A percentile compares a stretch with the other conserved stretches of the same genome.
Evolutionary conservation across 2,329 filamentous ascomycete genomes (phyloP).

Genomic region (Xylariaceae sp.): DNA sequence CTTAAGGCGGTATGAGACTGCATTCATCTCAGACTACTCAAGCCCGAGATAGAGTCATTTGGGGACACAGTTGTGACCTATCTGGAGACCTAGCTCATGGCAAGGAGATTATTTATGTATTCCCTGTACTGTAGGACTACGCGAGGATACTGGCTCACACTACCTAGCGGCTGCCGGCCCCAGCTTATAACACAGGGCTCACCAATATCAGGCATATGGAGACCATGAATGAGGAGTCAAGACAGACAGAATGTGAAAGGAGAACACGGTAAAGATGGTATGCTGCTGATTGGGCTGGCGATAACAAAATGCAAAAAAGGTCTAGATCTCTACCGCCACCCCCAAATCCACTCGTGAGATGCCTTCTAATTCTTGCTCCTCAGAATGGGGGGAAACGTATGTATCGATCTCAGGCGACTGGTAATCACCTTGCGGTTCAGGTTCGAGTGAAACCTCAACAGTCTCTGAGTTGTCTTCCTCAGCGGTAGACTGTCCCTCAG

Average conservation of each 20-base stretch:
- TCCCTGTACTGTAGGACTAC: slow-evolving; percentile 6
- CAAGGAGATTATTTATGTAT: slow-evolving; percentile 18
- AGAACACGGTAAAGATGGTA: slow-evolving; percentile 11
- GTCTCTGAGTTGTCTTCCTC: slow-evolving; percentile 3
- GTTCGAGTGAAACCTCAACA: background rate
- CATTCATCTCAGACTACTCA: background rate
- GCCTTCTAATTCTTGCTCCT: slow-evolving; percentile 10
- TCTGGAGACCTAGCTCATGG: background rate
- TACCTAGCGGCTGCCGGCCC: too few species aligned
- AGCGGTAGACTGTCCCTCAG: slow-evolving; percentile 4
- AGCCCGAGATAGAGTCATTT: background rate
- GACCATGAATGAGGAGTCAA: slow-evolving; percentile 11
- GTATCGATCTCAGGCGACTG: slow-evolving; percentile 1
- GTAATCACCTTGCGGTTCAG: background rate
- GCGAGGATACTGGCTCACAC: too few species aligned
- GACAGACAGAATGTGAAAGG: slow-evolving; percentile 7
- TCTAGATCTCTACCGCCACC: slow-evolving; percentile 10
- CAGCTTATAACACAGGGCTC: slow-evolving; percentile 5
- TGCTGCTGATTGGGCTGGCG: slow-evolving; percentile 2
- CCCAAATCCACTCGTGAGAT: slow-evolving; percentile 3
- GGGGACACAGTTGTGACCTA: background rate
- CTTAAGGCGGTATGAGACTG: slow-evolving; percentile 7
- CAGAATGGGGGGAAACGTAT: slow-evolving; percentile 7
- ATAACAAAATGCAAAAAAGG: slow-evolving; percentile 22
- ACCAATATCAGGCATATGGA: slow-evolving; percentile 5